Percentiles rank a stretch among this genome's conserved stretches.
These are phyloP conservation scores for Nemania sp. DNA, from an alignment of 2,329 filamentous ascomycete species.

Conservation along the genomic window DNA sequence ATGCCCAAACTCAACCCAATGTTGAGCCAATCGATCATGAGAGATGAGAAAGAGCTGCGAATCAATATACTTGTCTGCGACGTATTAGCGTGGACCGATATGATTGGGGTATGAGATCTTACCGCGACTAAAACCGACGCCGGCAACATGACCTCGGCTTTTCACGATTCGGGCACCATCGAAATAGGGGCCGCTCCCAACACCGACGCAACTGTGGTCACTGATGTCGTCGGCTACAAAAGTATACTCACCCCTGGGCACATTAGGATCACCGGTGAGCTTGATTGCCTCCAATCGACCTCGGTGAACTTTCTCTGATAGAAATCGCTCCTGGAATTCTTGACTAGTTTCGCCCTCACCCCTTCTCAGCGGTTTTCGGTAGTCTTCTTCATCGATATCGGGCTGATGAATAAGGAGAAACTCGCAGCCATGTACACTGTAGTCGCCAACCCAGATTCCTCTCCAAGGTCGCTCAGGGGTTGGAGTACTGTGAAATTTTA, in stretches of 20 bases:
- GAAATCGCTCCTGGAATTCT: constrained; percentile 50
- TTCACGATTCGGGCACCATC: constrained; percentile 72
- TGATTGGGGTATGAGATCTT: constrained; percentile 40
- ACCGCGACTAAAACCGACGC: constrained; percentile 72
- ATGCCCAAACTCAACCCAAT: constrained; percentile 70
- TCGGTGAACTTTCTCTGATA: constrained; percentile 55
- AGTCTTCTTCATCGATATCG: constrained; percentile 53
- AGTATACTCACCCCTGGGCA: constrained; percentile 82
- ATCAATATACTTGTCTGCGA: constrained; percentile 70
- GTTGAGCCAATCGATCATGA: constrained; percentile 75
- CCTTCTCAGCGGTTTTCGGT: constrained; percentile 47
- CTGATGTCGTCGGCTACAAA: constrained; percentile 82
- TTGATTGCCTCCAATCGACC: constrained; percentile 83
- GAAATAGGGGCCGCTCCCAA: constrained; percentile 70
- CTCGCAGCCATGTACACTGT: constrained; percentile 84
- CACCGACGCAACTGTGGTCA: constrained; percentile 62
- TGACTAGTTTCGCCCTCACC: constrained; percentile 48
- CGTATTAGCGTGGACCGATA: constrained; percentile 17
- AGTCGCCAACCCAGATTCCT: constrained; percentile 92
- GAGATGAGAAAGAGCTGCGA: constrained; percentile 79
- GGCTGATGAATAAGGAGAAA: constrained; percentile 83
- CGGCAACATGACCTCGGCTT: constrained; percentile 78
- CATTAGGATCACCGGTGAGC: constrained; percentile 86
- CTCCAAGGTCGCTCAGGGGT: constrained; percentile 80
- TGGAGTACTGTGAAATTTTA: constrained; percentile 55